Evolutionary conservation across 2,329 filamentous ascomycete species (phyloP), one percentile per base, ranked within the genome.

Genomic region (Diatrype stigma): DNA sequence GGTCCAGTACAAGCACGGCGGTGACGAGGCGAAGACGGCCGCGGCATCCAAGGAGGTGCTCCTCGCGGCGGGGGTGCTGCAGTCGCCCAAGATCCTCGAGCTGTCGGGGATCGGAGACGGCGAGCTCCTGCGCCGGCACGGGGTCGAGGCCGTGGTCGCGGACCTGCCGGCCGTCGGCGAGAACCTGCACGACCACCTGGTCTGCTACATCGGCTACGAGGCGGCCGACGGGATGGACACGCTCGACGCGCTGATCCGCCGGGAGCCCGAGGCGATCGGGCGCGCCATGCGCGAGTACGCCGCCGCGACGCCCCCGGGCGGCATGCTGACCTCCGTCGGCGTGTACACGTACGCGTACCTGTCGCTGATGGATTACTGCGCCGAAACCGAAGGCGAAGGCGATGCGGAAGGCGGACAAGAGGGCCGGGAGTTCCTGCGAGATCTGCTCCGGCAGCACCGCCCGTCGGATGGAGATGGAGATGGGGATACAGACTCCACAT

Each of bases 121-220:
- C 3, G 37, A 47, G 12, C 17, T 53, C 26, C 49, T 61, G 14
- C 7, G 38, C 14, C 17, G 66, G 14, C n/a, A 70, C 50, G 55
- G 60, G 59, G 61, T 69, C 63, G 7, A 63, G 54, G 21, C 64
- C 56, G 22, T 67, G 56, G 42, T 64, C 58, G 30, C 66, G 60
- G 6, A 5, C 26, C 37, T 56, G 6, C 53, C 56, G 2, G 50
- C 48, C 16, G 59, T 61, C 11, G 59, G 59, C 50, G 60, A 67
- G 51, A 67, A 63, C 34, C 60, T 55, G 12, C 49, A 54, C 0
- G 54, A 58, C 28, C 52, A 57, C 32, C 47, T 49, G 6, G 34
- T 51, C 5, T 53, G 48, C 35, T 35, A 38, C 17, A 44, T 52
- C 19, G 46, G 48, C 26, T 55, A 46, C 12, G 55, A 47, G 32